Evolutionary conservation across 257 asterid species (phyloP), one percentile per base, ranked within the genome.

Genomic region (Cinchona pubescens): DNA sequence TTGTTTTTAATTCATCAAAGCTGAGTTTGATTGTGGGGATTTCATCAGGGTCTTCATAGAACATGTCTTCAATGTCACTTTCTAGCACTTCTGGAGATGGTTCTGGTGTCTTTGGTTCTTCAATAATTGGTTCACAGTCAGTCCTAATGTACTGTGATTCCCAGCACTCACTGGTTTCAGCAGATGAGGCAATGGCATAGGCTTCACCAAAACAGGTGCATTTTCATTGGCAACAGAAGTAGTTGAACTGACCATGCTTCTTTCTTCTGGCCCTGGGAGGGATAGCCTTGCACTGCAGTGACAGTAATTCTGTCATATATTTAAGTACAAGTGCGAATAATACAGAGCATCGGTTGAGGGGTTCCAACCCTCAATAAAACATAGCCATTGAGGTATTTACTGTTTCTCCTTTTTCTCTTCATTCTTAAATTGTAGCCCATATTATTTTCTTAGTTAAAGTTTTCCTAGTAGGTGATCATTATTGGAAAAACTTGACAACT

Each of bases 251-350:
- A 73, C 84, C 30, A 78, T 76, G 51, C 89, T 76, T 76, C 74
- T 90, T 72, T 86, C 97, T 79, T 84, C 91, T 58, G 96, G 89
- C 60, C 89, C 94, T 74, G 99, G 99, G 69, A 94, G 97, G 78
- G 96, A 86, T 66, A 92, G 96, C 83, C 99, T 88, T 77, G 97
- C 92, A 72, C 99, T 94, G 99, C 89, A 87, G 69, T 79, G 71
- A 67, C 73, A 27, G 55, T 67, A 37, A 56, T 40, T 37, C 45
- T 35, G 40, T 29, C 21, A 30, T 62, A 21, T 37, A n/a, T 45
- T 14, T 25, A 19, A 70, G 27, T 66, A 25, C 19, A 37, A 42
- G 9, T 10, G 19, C 21, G 61, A 18, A 27, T 34, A 65, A 42
- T 67, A 21, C 64, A 65, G 55, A 78, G 48, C 51, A 30, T 58